Base-by-base conservation (phyloP, 345 rosid species). In the Aegle marmelos region DNA sequence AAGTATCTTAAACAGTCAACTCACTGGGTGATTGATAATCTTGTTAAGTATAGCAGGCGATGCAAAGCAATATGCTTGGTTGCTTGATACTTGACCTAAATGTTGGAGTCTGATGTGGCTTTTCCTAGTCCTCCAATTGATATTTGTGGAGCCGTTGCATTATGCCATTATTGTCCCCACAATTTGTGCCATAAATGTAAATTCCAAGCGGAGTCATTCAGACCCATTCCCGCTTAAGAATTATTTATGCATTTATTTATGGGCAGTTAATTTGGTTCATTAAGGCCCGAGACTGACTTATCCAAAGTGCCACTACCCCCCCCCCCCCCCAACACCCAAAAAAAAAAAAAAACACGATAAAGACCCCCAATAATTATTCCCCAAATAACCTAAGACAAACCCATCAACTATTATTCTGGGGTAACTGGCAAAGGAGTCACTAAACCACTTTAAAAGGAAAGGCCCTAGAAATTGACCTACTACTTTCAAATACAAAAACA, bases 21-120 rank as follows among this genome's bases (percentile, higher is more conserved):
- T 41, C 25, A 50, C 28, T 53, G 65, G 50, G 13, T 45, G 13
- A 33, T 9, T 45, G n/a, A 34, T 6, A 4, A 54, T 31, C 53
- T 13, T 16, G 24, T 77, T n/a, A 6, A 58, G 22, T 60, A 39
- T n/a, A 17, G 6, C 24, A 14, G 7, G 59, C 34, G 10, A 66
- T 6, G 14, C 19, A 54, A 62, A 45, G 73, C 70, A 63, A 77
- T 74, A 66, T 48, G 21, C 39, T 25, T 39, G 13, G 45, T 39
- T 39, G 31, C 63, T 61, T 41, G 30, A n/a, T 31, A 25, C 34
- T 39, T 65, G 63, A 9, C 8, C 60, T 41, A 54, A 25, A 16
- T 65, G 8, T 61, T 75, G 77, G 77, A 71, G 19, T 24, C 37
- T 53, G 72, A 80, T 68, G 81, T 80, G 81, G 79, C 76, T 30